Evolutionary conservation across 2,329 filamentous ascomycete species (phyloP).

Genomic region (Akanthomyces lecanii): DNA sequence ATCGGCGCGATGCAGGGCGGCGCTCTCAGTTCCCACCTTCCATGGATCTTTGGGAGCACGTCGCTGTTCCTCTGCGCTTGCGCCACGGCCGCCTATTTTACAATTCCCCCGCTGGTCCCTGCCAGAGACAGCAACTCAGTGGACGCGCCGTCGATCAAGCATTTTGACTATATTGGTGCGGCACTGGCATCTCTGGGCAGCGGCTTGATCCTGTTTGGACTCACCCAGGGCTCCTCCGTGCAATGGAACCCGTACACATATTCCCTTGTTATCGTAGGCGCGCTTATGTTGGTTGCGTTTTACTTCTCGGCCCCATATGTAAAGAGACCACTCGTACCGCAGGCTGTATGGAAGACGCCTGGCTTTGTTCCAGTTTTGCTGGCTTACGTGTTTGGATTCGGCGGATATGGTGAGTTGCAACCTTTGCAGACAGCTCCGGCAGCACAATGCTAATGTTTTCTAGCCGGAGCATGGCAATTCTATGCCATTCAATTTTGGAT

Average conservation of each 20-base stretch:
- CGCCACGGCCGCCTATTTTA: slow-evolving; percentile 8
- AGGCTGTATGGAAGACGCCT: slow-evolving; percentile 1
- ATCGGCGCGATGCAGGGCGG: slow-evolving; percentile 14
- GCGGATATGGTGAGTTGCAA: slow-evolving; percentile 7
- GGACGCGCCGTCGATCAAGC: slow-evolving; percentile 10
- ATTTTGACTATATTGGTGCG: slow-evolving; percentile 14
- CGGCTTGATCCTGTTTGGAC: slow-evolving; percentile 12
- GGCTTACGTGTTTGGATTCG: slow-evolving; percentile 9
- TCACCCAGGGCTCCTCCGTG: slow-evolving; percentile 12
- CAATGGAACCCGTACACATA: slow-evolving; percentile 16
- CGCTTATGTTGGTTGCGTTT: slow-evolving; percentile 11
- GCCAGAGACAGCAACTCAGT: slow-evolving; percentile 6
- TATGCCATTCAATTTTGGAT: slow-evolving; percentile 38
- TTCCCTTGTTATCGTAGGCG: slow-evolving; percentile 11
- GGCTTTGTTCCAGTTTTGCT: slow-evolving; percentile 10
- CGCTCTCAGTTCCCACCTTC: slow-evolving; percentile 14
- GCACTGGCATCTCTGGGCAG: slow-evolving; percentile 10
- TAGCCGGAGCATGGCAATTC: slow-evolving; percentile 30
- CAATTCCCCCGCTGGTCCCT: slow-evolving; percentile 10
- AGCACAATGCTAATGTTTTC: background rate
- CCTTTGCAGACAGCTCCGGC: background rate
- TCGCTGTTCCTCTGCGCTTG: slow-evolving; percentile 14
- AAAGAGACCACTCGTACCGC: slow-evolving; percentile 9
- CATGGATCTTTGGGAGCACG: slow-evolving; percentile 18
- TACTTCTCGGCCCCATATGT: slow-evolving; percentile 1